Evolutionary conservation across 2,329 filamentous ascomycete species (phyloP), one percentile per base, ranked within the genome.

Genomic region (Cladosporium sp.): DNA sequence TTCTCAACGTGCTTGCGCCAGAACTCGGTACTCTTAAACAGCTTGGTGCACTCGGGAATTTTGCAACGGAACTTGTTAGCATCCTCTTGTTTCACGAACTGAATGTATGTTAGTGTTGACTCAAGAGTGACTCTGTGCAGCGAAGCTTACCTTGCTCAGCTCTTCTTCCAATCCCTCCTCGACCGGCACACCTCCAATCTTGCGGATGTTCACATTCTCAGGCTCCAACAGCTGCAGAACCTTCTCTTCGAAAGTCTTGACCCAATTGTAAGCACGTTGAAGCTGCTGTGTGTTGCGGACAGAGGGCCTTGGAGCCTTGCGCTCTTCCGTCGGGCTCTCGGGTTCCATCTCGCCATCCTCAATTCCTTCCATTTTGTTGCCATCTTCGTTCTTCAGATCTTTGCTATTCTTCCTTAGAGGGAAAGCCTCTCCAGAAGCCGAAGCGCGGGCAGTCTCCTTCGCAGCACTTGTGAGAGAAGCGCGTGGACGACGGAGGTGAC

Each of bases 1-100:
- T 99, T 99, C 80, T 98, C 94, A 18, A 98, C 89, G 74, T 99
- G 95, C 83, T 99, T 99, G 74, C 89, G 89, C 94, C 96, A 99
- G 77, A 99, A 99, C 72, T 94, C 88, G 52, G 96, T 91, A 66
- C 95, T 95, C 78, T 98, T 98, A 85, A 99, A 99, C 8, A 99
- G 83, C 79, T 99, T 99, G 12, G 91, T 90, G 79, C 95, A 99
- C 46, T 97, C 93, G 1, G 94, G 94, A 4, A 96, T 93, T 78
- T 95, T 96, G 85, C 95, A 99, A 67, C 96, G 88, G 84, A 90
- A 99, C 77, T 98, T 98, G 73, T 94, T 90, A 78, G 97, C 93
- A 72, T 99, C 96, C 78, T 99, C 95, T 79, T 98, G 94, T 81
- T 97, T 97, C 69, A 98, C 92, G 72, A 88, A 91, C 78, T 76